A percentile compares a stretch with the other conserved stretches of the same genome.
These are phyloP conservation scores for Rhynchosporium graminicola DNA, from an alignment of 2,329 filamentous ascomycete species.

Conservation along the genomic window DNA sequence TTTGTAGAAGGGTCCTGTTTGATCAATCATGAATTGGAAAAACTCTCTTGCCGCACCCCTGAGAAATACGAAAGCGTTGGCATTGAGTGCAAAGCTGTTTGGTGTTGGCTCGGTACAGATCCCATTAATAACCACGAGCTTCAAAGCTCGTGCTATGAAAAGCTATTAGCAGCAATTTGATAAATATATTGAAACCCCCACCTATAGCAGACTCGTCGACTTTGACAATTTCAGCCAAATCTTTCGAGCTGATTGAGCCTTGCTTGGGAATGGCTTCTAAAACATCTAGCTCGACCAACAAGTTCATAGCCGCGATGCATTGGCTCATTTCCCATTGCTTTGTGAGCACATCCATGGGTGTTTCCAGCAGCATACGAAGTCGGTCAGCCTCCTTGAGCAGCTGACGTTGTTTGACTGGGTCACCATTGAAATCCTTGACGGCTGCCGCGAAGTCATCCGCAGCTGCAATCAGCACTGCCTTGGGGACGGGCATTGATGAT, in stretches of 20 bases:
- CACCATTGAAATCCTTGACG: conserved; percentile 28
- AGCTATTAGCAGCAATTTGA: conserved; percentile 11
- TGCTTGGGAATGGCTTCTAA: conserved; percentile 27
- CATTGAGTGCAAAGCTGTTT: conserved; percentile 25
- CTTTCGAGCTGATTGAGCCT: conserved; percentile 21
- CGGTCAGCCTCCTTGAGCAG: conserved; percentile 20
- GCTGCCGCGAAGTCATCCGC: conserved; percentile 25
- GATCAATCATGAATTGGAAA: conserved; percentile 27
- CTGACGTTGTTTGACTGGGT: conserved; percentile 22
- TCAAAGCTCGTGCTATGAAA: conserved; percentile 23
- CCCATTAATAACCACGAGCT: conserved; percentile 22
- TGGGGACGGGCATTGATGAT: conserved; percentile 15
- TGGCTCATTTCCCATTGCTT: conserved; percentile 26
- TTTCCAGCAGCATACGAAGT: conserved; percentile 26
- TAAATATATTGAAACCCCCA: background rate
- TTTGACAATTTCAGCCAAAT: conserved; percentile 24
- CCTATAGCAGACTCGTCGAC: conserved; percentile 28
- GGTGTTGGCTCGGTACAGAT: conserved; percentile 22
- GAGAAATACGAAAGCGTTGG: conserved; percentile 24
- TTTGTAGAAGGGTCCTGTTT: conserved; percentile 23
- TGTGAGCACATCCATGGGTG: conserved; percentile 28
- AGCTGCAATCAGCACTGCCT: conserved; percentile 27
- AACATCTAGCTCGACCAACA: conserved; percentile 26
- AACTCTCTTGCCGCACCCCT: conserved; percentile 25
- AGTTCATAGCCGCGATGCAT: conserved; percentile 24